phyloP scores from a whole-genome alignment of 257 asterid genomes.

The Plantago elongata region DNA sequence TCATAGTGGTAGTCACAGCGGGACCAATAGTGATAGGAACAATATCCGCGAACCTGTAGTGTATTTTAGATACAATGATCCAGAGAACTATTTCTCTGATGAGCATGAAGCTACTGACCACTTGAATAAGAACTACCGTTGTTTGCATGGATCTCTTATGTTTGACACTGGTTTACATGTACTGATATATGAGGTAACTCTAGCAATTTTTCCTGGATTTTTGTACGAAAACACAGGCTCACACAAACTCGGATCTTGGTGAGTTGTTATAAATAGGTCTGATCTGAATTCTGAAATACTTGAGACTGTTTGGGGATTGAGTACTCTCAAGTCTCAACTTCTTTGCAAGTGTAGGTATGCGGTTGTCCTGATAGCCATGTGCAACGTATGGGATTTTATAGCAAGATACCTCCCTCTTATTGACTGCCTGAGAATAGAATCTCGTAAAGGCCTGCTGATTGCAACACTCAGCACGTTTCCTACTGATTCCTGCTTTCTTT shows the following conservation, averaged over 20 bases:
- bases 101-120: no score
- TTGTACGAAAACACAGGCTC: constrained; percentile 72
- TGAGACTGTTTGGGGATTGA: no score
- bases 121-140: no score
- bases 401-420: constrained; percentile 65
- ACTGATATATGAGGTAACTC: constrained; percentile 58
- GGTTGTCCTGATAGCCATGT: constrained; percentile 66
- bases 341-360: constrained; percentile 44
- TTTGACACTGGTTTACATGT: no score
- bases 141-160: no score
- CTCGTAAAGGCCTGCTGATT: constrained; percentile 50
- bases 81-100: no score
- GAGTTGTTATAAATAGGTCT: constrained; percentile 10
- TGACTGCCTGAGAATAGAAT: constrained; percentile 36
- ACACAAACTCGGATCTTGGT: constrained; percentile 78
- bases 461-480: constrained; percentile 45
- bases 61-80: no score
- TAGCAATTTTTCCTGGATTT: constrained; percentile 82
- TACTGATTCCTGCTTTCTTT: constrained; percentile 70
- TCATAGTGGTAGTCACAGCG: no score
- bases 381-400: constrained; percentile 62
- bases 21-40: no score
- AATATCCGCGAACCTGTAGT: no score
- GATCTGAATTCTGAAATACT: no score
- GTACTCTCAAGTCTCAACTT: background rate